These are phyloP conservation scores for Mycena pura DNA, from an alignment of 768 basidiomycete genomes.

Conservation along the genomic window DNA sequence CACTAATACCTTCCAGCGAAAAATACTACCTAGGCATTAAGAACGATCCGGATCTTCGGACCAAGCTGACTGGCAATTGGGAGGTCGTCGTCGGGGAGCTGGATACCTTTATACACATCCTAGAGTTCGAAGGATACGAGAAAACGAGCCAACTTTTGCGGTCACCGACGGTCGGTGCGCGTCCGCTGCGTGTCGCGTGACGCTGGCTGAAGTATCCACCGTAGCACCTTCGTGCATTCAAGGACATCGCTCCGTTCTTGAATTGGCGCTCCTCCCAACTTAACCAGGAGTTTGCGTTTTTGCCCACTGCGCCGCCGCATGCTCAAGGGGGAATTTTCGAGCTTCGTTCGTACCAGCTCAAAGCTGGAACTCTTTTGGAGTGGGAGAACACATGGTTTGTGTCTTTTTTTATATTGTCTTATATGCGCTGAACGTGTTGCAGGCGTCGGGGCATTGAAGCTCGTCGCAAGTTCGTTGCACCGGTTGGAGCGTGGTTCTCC, in stretches of 20 bases:
- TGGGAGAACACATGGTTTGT: slow-evolving; percentile 93
- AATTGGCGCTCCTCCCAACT: slow-evolving; percentile 77
- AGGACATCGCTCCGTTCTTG: slow-evolving; percentile 79
- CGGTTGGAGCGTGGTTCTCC: slow-evolving; percentile 74
- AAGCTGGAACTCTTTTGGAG: slow-evolving; percentile 89
- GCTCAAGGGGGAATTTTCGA: slow-evolving; percentile 93
- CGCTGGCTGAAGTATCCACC: slow-evolving; percentile 1
- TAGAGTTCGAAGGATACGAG: slow-evolving; percentile 96
- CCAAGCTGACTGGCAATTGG: slow-evolving; percentile 94
- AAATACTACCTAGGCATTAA: slow-evolving; percentile 84
- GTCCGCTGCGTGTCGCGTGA: not conserved
- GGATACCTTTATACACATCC: slow-evolving; percentile 80
- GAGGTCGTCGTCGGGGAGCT: slow-evolving; percentile 90
- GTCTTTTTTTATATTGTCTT: not conserved
- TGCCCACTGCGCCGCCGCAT: slow-evolving; percentile 88
- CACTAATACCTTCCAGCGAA: slow-evolving; percentile 56
- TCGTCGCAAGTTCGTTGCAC: slow-evolving; percentile 83
- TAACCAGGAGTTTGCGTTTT: slow-evolving; percentile 94
- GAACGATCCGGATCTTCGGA: slow-evolving; percentile 71
- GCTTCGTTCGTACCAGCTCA: slow-evolving; percentile 85
- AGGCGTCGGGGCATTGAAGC: slow-evolving; percentile 97
- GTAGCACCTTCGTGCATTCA: slow-evolving; percentile 72
- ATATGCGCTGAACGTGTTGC: not conserved
- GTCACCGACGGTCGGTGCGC: slow-evolving; percentile 63
- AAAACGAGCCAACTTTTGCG: slow-evolving; percentile 69